Percentiles rank a stretch among this genome's conserved stretches.
Conservation (phyloP, 1,139 yeast species). For the Hyphopichia khmerensis region DNA sequence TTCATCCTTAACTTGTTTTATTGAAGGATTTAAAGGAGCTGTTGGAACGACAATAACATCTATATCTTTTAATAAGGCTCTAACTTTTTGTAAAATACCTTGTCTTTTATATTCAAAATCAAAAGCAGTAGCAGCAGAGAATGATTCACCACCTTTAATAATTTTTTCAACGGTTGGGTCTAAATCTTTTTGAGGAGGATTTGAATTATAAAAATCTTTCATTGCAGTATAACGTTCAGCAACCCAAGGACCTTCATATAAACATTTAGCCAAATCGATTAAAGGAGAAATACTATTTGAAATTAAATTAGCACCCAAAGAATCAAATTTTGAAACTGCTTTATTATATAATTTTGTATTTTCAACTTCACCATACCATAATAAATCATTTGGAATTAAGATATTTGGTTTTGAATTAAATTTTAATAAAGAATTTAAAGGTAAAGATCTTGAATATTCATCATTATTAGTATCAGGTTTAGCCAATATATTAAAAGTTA, state of each 20-base stretch:
- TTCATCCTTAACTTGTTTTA: conserved; percentile 66
- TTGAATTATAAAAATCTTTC: conserved; percentile 66
- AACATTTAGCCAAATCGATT: conserved; percentile 78
- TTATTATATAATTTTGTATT: conserved; percentile 66
- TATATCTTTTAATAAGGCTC: conserved; percentile 50
- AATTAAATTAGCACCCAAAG: conserved; percentile 57
- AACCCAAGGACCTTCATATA: conserved; percentile 99
- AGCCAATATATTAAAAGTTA: conserved; percentile 67
- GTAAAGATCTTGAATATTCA: conserved; percentile 77
- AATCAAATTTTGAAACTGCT: conserved; percentile 58
- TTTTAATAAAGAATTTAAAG: conserved; percentile 58
- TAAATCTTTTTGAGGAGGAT: conserved; percentile 67
- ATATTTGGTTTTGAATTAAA: conserved; percentile 62
- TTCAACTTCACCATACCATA: conserved; percentile 79
- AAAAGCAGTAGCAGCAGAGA: conserved; percentile 80
- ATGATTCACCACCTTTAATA: conserved; percentile 72
- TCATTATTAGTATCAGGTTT: conserved; percentile 69
- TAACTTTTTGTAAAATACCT: conserved; percentile 65
- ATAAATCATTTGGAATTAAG: conserved; percentile 70
- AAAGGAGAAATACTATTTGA: conserved; percentile 72
- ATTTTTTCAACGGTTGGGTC: conserved; percentile 84
- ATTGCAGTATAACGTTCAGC: conserved; percentile 89
- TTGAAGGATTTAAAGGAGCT: conserved; percentile 86
- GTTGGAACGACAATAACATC: conserved; percentile 90
- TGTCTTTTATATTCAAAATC: conserved; percentile 83